Base-by-base conservation (phyloP, 352 stramenopile species). In the Pythium phragmitis region DNA sequence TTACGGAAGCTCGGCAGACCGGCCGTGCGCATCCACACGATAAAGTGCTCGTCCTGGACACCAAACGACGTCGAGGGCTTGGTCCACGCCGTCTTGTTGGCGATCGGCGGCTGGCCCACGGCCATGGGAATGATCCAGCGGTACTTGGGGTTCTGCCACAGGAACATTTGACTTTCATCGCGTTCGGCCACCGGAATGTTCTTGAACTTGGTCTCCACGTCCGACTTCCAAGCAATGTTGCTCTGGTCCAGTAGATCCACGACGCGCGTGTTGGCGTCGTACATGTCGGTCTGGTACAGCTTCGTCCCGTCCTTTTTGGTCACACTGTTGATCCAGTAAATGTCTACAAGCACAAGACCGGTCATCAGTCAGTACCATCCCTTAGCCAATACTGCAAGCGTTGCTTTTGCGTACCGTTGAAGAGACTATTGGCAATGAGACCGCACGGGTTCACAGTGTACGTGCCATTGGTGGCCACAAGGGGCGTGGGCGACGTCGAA, bases 1-100 rank as follows among this genome's bases (percentile, higher is more conserved):
- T 99, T 99, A 46, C 98, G 93, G 82, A 99, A 99, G 51, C 85
- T 96, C 7, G 97, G 96, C n/a, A 99, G 80, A 19, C 92, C 96
- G 0, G 98, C 98, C 17, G 94, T 98, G 39, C 97, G 85, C 98
- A 99, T 99, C 98, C 98, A 99, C 17, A 99, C 97, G 47, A 99
- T 98, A 80, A 99, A 99, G 77, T 99, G 97, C 77, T 99, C 98
- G 76, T 99, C 96, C 62, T 97, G 89, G 9, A 99, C 97, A 37
- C 96, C 96, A 58, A 74, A 93, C n/a, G 79, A 74, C 26, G 78
- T 65, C 26, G 81, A 70, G 13, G 50, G 41, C 6, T 73, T 84
- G 17, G 86, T 95, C 86, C 86, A 95, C 49, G 85, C 84, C 23
- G 86, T 95, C 76, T 85, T 79, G 67, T 95, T 95, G 13, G 79